Base-by-base conservation (phyloP, 306 rosid genomes). In the Glycine soja region DNA sequence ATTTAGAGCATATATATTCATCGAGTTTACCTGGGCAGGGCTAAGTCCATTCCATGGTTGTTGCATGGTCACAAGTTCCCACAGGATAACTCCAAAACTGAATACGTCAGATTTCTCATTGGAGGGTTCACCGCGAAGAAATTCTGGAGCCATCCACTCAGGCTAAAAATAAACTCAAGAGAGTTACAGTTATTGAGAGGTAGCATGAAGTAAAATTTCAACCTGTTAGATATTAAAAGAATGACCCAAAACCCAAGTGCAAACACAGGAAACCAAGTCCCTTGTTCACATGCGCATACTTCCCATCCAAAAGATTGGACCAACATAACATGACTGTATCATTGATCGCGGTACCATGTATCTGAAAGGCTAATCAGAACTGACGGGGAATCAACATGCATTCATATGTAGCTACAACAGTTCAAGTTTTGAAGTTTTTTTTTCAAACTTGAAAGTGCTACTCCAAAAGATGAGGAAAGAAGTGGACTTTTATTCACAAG, bases 91-190 rank as follows among this genome's bases (percentile, higher is more conserved):
- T 63, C 99, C 99, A 43, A 93, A 95, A 79, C 99, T 95, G 87
- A 87, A 95, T 52, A 95, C 95, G 4, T 95, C 99, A n/a, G 99
- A 86, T 87, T 95, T 95, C 87, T 95, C 99, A 78, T 93, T 90
- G 30, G 98, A 90, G 47, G 98, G 98, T 77, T 95, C 99, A 73
- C 97, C 99, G 0, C 97, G 98, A 70, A 95, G 99, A 86, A 95
- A 95, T 75, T 95, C 98, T 5, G 99, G 99, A 85, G 99, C 99
- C 99, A 95, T 95, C 99, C 99, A 95, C 94, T 93, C 99, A 0
- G 97, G 96, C 99, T 95, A 87, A 86, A 93, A 91, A 87, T 61
- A 88, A 88, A 85, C 87, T 69, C 40, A 86, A 82, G 76, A 78
- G 77, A 76, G 90, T 89, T 85, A 86, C 85, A 78, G 58, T 78